Base-by-base conservation (phyloP, 495 filamentous ascomycete species). In the Patellaria atrata region DNA sequence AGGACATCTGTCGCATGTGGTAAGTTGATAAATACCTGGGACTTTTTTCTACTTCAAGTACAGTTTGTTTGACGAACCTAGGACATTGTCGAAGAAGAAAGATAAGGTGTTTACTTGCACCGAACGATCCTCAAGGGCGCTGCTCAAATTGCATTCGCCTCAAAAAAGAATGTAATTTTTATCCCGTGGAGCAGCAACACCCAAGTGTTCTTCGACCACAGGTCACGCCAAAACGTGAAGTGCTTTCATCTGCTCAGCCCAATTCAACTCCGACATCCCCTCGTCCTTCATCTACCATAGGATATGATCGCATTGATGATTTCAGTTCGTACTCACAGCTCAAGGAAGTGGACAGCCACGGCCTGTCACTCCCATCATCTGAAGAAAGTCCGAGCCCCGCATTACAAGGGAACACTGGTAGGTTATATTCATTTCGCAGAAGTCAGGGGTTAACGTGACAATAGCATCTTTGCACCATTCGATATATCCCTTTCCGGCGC, bases 1-100 rank as follows among this genome's bases (percentile, higher is more conserved):
- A 77, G 89, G 38, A 94, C 85, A 22, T 92, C 89, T 37, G 83
- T 96, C 55, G 89, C 89, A 45, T 97, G 89, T 67, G 80, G 89
- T 97, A 69, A 75, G 85, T 75, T 11, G 6, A 12, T 12, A 7
- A 7, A 16, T 18, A 15, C 17, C 19, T n/a, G 23, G 30, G 16
- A 5, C 4, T 13, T 18, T 4, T 26, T 3, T 31, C 16, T 12
- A 31, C 14, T 31, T 31, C 28, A 9, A n/a, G 10, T 11, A 18
- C 10, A 14, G 28, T 10, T 18, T 16, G 28, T 18, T 27, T 20
- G 28, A 22, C 26, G 23, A n/a, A 12, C 26, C 37, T 44, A 96
- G 89, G 79, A 23, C 87, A 94, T 53, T 97, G 89, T 55, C 83
- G 89, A 45, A 72, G 80, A 50, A 79, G 89, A 40, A 97, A 97